Conservation (phyloP, 305 asterid species). For the Fraxinus latifolia region DNA sequence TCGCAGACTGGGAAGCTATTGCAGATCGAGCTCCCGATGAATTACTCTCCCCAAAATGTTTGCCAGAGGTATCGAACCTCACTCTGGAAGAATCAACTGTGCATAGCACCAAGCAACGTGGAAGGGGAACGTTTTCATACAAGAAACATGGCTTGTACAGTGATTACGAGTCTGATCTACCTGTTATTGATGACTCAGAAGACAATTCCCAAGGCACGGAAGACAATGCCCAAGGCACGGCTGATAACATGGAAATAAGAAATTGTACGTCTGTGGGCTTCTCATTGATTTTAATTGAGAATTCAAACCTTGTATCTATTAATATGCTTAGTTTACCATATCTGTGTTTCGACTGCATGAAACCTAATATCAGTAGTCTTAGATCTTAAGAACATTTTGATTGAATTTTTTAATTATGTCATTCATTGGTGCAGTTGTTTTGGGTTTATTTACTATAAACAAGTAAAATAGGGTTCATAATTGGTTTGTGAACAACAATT, state of each 20-base stretch:
- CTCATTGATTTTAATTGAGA: conserved; percentile 17
- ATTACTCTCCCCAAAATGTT: conserved; percentile 51
- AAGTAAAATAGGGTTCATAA: neutral
- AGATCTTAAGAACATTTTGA: neutral
- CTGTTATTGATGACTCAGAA: conserved; percentile 38
- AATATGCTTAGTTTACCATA: neutral
- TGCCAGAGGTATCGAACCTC: conserved; percentile 57
- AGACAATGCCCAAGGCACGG: conserved; percentile 29
- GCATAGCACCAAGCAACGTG: conserved; percentile 63
- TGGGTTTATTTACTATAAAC: neutral
- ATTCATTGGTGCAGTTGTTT: neutral
- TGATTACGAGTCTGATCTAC: conserved; percentile 53
- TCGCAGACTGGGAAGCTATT: conserved; percentile 86
- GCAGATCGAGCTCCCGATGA: conserved; percentile 79
- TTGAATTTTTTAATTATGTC: neutral
- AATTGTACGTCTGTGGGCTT: conserved; percentile 40
- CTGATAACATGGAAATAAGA: conserved; percentile 34
- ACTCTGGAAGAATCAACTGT: conserved; percentile 48
- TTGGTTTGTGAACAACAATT: neutral
- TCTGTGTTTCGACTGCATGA: neutral
- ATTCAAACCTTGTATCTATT: conserved; percentile 8
- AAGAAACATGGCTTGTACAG: conserved; percentile 66
- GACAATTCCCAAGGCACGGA: conserved; percentile 33
- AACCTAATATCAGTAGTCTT: neutral
- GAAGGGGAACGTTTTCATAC: conserved; percentile 80